Base-by-base conservation (phyloP, 2,329 filamentous ascomycete species). In the Fusarium tupiense region DNA sequence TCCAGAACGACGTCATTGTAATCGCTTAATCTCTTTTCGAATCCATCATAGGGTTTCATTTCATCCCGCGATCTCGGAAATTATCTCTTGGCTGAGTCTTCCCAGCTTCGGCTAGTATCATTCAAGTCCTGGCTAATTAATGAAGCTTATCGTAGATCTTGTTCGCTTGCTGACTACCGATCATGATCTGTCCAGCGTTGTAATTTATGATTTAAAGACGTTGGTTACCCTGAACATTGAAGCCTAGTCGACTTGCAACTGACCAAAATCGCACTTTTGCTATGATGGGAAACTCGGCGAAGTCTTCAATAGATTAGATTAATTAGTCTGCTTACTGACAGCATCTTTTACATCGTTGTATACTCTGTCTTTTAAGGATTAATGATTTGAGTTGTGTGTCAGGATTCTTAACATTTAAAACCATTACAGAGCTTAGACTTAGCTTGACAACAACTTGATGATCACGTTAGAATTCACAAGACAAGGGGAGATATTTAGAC, bases 41-140 rank as follows among this genome's bases (percentile, higher is more conserved):
- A 20, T 88, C 84, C 1, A 78, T 73, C 76, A 77, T 1, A 89
- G 89, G 89, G 88, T 52, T 84, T 80, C 11, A 92, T 84, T 13
- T 83, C 83, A n/a, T 83, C 81, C 59, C 89, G 82, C 67, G 88
- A 60, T 87, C 82, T 64, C 88, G 84, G 54, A 92, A 81, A 47
- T 88, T 88, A 29, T 84, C 81, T 24, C 90, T 29, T 90, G 83
- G 1, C 91, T 90, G 89, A 89, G 76, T 89, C 86, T 77, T 90
- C 86, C 91, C 90, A 92, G 79, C 88, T 91, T 22, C 81, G 80
- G 2, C 53, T 44, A 63, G 40, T 26, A 88, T 89, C 83, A 93
- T 86, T 16, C 84, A 84, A 83, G 38, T 87, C 84, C 38, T 82
- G 84, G 22, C 37, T 83, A 78, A 12, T 85, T 85, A 91, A 67